These are phyloP conservation scores for Quercus tomentella DNA, from an alignment of 331 rosid genomes.

Conservation along the genomic window DNA sequence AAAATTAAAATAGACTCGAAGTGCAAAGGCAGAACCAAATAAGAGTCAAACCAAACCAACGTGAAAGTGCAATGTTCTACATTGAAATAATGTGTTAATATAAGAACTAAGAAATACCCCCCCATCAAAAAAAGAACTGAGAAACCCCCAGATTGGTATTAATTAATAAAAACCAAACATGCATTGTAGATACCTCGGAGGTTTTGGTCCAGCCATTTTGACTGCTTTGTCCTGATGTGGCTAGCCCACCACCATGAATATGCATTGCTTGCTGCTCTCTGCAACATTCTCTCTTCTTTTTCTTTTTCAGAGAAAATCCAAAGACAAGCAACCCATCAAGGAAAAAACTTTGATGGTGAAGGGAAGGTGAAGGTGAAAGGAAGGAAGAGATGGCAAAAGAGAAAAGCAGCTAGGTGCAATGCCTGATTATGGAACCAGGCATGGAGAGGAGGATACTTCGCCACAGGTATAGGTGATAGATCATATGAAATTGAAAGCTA, in stretches of 20 bases:
- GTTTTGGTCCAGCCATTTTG: slow-evolving; percentile 93
- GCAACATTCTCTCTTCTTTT: slow-evolving; percentile 52
- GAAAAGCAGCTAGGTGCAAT: slow-evolving; percentile 19
- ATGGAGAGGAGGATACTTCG: slow-evolving; percentile 57
- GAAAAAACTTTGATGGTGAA: slow-evolving; percentile 15
- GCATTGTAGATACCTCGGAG: slow-evolving; percentile 57
- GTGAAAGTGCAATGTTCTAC: background rate
- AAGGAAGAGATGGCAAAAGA: slow-evolving; percentile 11
- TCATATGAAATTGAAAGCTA: slow-evolving; percentile 10
- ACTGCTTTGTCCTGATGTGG: slow-evolving; percentile 93
- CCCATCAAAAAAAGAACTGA: no score
- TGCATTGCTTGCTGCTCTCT: slow-evolving; percentile 92
- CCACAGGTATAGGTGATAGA: slow-evolving; percentile 40
- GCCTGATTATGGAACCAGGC: slow-evolving; percentile 16
- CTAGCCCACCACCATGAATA: slow-evolving; percentile 99
- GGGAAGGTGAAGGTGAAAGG: background rate
- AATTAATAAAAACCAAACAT: background rate
- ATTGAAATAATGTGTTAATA: background rate
- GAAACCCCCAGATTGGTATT: background rate
- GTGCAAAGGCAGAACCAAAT: background rate
- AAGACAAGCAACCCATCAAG: slow-evolving; percentile 25
- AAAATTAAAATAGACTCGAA: background rate
- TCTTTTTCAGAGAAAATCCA: slow-evolving; percentile 2
- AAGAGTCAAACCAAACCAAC: background rate
- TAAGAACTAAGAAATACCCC: background rate